phyloP scores from a whole-genome alignment of 495 filamentous ascomycete species.

The Elaphomyces granulatus region DNA sequence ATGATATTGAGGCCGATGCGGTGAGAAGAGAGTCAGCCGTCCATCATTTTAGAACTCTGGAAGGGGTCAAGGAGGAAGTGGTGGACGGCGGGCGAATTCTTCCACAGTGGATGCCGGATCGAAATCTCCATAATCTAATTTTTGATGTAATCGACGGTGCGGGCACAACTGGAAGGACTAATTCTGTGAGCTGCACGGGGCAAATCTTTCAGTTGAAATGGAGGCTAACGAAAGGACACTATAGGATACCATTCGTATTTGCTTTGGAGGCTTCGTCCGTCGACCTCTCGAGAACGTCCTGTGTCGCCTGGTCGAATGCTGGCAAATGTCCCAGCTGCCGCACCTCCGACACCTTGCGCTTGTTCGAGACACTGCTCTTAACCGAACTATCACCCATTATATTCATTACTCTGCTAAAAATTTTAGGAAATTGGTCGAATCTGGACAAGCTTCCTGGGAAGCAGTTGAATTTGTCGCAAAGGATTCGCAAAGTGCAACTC shows the following conservation, averaged over 20 bases:
- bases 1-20: constrained; percentile 24
- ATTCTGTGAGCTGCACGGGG: constrained; percentile 28
- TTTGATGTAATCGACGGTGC: constrained; percentile 36
- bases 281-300: constrained; percentile 44
- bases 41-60: too few relatives aligned
- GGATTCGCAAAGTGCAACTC: constrained; percentile 17
- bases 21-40: constrained; percentile 11
- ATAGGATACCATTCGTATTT: constrained; percentile 33
- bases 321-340: constrained; percentile 46
- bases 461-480: constrained; percentile 37
- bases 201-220: neutral
- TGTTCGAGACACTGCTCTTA: constrained; percentile 43
- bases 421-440: constrained; percentile 43
- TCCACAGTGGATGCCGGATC: constrained; percentile 42
- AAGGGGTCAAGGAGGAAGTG: constrained; percentile 15
- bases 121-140: constrained; percentile 37
- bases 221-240: constrained; percentile 4
- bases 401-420: constrained; percentile 42
- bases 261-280: constrained; percentile 40
- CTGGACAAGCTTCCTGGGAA: constrained; percentile 41
- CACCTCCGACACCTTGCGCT: constrained; percentile 49
- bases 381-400: constrained; percentile 39
- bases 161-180: constrained; percentile 38
- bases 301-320: constrained; percentile 41
- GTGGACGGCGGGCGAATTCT: constrained; percentile 23